These are phyloP conservation scores for Syzygium malaccense DNA, from an alignment of 441 rosid species.

Conservation along the genomic window DNA sequence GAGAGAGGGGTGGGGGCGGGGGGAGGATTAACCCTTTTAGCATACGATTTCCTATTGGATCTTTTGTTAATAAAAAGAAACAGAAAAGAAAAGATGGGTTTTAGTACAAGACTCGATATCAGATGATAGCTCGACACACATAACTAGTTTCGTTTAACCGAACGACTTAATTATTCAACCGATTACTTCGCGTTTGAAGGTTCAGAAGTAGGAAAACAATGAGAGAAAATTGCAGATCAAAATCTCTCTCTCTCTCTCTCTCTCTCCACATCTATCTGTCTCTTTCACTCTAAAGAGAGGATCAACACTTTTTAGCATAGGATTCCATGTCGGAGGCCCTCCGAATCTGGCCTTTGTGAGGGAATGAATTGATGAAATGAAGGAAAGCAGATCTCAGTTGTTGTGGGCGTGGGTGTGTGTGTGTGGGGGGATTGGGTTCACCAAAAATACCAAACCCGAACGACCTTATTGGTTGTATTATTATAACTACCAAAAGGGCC, in stretches of 20 bases:
- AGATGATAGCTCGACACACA: not conserved
- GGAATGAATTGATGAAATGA: not conserved
- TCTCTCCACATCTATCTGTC: too few species aligned
- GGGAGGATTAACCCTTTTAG: not conserved
- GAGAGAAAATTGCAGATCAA: not conserved
- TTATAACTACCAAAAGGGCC: not conserved
- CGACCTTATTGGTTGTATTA: not conserved
- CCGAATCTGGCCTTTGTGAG: not conserved
- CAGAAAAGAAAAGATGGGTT: fast-evolving
- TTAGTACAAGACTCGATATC: not conserved
- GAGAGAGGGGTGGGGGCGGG: fast-evolving
- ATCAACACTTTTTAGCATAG: not conserved
- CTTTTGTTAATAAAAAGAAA: not conserved
- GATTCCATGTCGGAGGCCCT: not conserved
- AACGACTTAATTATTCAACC: not conserved
- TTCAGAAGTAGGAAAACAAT: not conserved
- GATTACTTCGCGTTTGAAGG: not conserved
- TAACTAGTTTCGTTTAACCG: not conserved
- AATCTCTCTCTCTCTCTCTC: not conserved
- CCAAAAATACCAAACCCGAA: not conserved
- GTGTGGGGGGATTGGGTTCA: not conserved
- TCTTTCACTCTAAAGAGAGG: not conserved
- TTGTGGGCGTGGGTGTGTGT: not conserved
- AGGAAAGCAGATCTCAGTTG: not conserved
- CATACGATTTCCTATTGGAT: not conserved